A percentile compares a stretch with the other conserved stretches of the same genome.
These are phyloP conservation scores for Hydrangea macrophylla DNA, from an alignment of 148 eudicot genomes.

Conservation along the genomic window DNA sequence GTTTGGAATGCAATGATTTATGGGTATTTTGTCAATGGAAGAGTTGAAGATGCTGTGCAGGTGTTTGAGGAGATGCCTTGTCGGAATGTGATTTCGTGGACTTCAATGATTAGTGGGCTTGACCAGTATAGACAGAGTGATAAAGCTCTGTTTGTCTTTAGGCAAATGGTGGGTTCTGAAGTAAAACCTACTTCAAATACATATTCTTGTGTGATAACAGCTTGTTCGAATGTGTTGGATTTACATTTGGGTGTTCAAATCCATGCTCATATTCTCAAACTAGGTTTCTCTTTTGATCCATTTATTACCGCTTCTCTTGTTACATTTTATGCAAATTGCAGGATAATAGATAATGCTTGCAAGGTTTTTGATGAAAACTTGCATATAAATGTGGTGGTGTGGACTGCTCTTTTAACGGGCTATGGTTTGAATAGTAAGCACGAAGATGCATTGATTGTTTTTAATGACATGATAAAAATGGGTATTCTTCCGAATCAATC, in stretches of 20 bases:
- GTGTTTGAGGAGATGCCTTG: slow-evolving; percentile 63
- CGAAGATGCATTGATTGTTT: slow-evolving; percentile 50
- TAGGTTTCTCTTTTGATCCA: slow-evolving; percentile 43
- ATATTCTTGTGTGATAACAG: slow-evolving; percentile 49
- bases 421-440: slow-evolving; percentile 51
- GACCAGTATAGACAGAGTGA: slow-evolving; percentile 64
- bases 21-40: slow-evolving; percentile 62
- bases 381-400: slow-evolving; percentile 63
- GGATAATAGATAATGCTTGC: slow-evolving; percentile 33
- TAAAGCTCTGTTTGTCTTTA: slow-evolving; percentile 52
- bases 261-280: slow-evolving; percentile 54
- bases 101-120: slow-evolving; percentile 79
- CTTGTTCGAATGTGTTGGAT: slow-evolving; percentile 51
- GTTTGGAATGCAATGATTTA: slow-evolving; percentile 78
- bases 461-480: slow-evolving; percentile 50
- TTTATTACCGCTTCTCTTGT: slow-evolving; percentile 64
- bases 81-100: slow-evolving; percentile 75
- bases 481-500: slow-evolving; percentile 74
- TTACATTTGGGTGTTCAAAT: slow-evolving; percentile 47
- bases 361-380: slow-evolving; percentile 57
- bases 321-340: slow-evolving; percentile 76
- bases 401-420: slow-evolving; percentile 86
- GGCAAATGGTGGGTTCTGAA: slow-evolving; percentile 42
- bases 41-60: slow-evolving; percentile 45
- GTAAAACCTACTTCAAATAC: slow-evolving; percentile 43